These are phyloP conservation scores for Aegilops bicornis DNA, from an alignment of 176 grass and related monocot species.

Conservation along the genomic window DNA sequence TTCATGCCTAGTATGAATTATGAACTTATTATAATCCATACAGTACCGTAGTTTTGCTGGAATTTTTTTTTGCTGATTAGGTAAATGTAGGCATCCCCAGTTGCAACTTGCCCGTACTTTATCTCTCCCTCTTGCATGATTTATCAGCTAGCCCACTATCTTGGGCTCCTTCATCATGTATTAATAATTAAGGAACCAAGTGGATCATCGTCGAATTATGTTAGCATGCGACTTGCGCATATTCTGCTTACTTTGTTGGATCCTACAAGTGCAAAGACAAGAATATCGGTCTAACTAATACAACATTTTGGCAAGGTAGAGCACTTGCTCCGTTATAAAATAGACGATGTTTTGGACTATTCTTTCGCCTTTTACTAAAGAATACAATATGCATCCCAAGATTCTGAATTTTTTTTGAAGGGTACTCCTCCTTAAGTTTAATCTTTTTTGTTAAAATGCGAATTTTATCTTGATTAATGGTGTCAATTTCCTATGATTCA, in stretches of 20 bases:
- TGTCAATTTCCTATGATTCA: not conserved
- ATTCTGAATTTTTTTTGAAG: not conserved
- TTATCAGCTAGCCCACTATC: not conserved
- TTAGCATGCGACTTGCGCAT: not conserved
- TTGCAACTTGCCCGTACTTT: not conserved
- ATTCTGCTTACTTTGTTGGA: not conserved
- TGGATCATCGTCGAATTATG: not conserved
- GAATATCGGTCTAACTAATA: not conserved
- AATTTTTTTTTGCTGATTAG: not conserved
- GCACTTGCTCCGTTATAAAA: not conserved
- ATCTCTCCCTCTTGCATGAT: not conserved
- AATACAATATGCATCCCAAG: slow-evolving; percentile 46
- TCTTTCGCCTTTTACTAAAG: slow-evolving; percentile 53
- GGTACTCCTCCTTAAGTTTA: not conserved
- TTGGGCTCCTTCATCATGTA: not conserved
- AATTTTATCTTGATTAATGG: not conserved
- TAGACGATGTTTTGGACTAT: not conserved
- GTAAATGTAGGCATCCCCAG: not conserved
- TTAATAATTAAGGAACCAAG: not conserved
- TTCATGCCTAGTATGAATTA: too few relatives aligned
- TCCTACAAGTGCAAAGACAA: not conserved
- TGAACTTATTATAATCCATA: too few relatives aligned
- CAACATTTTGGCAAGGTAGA: not conserved
- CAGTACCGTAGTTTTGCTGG: too few relatives aligned
- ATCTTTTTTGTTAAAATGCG: too few relatives aligned